Base-by-base conservation (phyloP, 1,284 basidiomycete genomes). In the Pterula multifida region DNA sequence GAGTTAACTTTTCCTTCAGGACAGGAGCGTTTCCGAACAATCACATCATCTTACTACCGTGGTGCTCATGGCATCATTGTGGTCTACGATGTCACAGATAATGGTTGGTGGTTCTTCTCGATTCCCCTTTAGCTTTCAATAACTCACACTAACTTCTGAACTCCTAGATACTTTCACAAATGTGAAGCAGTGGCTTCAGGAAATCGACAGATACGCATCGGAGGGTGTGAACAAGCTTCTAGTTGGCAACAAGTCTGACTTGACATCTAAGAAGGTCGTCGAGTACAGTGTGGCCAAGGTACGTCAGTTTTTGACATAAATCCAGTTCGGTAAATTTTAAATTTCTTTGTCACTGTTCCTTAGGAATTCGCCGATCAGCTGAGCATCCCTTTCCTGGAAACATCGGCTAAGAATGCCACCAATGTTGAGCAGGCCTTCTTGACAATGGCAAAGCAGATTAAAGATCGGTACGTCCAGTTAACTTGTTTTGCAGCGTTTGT, bases 351-450 rank as follows among this genome's bases (percentile, higher is more conserved):
- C 45, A 45, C 4, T 26, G 9, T 28, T 25, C 15, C 9, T 15
- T 26, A 92, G 84, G 92, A 96, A 73, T 93, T 98, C 59, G 92
- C 96, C 49, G 91, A 97, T 65, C 92, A 97, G 65, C 75, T 99
- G 53, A 79, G 78, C 59, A 93, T 99, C 57, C 88, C 90, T 26
- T 98, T 98, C 87, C 78, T 99, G 62, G 96, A 99, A 75, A 98
- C 96, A 15, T 98, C 93, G 13, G 96, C 96, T 49, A 98, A 98
- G 88, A 92, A 92, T 62, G 92, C 95, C 49, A 91, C 92, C 55
- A 97, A 98, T 62, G 96, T 99, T 55, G 96, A 98, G 68, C 93
- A 98, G 66, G 96, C 96, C 17, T 98, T 99, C 82, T 83, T 98
- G 79, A 95, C 92, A 53, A 92, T 99, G 85, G 95, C 95, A 17